phyloP scores from a whole-genome alignment of 2,329 filamentous ascomycete genomes.

The Ophiocordyceps camponoti-leonardi region DNA sequence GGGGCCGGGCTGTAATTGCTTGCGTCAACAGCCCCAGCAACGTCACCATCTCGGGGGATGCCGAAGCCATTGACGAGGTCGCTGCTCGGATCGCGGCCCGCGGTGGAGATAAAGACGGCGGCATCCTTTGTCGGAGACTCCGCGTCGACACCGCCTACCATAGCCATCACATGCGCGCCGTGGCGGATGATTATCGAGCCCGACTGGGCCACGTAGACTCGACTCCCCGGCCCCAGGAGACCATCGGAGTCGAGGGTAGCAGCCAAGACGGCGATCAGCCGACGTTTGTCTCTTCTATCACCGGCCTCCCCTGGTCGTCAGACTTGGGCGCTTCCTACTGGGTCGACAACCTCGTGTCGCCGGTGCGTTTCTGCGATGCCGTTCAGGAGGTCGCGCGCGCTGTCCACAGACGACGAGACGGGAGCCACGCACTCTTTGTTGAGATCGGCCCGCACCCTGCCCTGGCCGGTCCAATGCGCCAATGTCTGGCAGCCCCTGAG shows the following conservation, averaged over 20 bases:
- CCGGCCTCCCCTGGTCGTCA: not conserved
- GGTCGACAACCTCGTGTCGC: not conserved
- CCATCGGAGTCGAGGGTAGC: no score
- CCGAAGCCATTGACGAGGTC: not conserved
- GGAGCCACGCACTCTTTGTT: not conserved
- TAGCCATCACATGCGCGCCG: not conserved
- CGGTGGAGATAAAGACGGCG: not conserved
- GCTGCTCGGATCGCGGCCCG: not conserved
- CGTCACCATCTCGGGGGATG: not conserved
- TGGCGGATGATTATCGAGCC: not conserved
- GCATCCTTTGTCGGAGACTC: not conserved
- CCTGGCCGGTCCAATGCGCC: not conserved
- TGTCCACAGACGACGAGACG: not conserved
- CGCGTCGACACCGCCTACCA: not conserved
- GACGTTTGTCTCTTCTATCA: not conserved
- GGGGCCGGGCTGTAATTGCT: not conserved
- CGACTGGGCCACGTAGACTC: not conserved
- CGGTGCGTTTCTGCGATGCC: not conserved
- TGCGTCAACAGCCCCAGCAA: not conserved
- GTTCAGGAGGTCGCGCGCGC: not conserved
- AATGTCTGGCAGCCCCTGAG: no score
- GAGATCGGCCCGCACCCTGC: not conserved
- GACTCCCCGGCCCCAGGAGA: no score
- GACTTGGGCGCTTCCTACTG: not conserved
- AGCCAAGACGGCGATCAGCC: no score